Evolutionary conservation across 2,329 filamentous ascomycete genomes (phyloP).

Genomic region (Lachnellula suecica): DNA sequence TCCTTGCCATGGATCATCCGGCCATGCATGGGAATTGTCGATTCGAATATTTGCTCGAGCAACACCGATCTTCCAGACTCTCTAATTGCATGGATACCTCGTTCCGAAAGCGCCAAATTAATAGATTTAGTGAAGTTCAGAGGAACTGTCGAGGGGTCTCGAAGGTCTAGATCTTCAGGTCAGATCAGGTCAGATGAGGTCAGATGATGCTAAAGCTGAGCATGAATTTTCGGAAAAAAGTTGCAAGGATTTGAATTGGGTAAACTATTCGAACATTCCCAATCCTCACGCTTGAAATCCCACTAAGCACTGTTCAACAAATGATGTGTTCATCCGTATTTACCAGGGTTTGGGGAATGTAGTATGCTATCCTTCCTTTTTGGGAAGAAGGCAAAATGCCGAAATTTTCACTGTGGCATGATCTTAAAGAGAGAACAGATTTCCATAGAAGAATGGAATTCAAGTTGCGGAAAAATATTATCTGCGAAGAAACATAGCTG

Average conservation of each 20-base stretch:
- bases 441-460: no score
- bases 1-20: slow-evolving; percentile 88
- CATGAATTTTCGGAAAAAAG: no score
- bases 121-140: slow-evolving; percentile 99
- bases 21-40: slow-evolving; percentile 89
- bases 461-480: no score
- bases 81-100: slow-evolving; percentile 85
- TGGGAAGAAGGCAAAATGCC: not conserved
- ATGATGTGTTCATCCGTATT: no score
- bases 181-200: slow-evolving; percentile 9
- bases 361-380: not conserved
- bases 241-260: no score
- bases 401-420: not conserved
- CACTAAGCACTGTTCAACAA: no score
- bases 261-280: no score
- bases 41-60: slow-evolving; percentile 69
- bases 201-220: no score
- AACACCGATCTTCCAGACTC: slow-evolving; percentile 66
- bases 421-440: not conserved
- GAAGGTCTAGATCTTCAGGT: slow-evolving; percentile 63
- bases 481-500: slow-evolving; percentile 30
- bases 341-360: no score
- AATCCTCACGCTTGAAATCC: no score
- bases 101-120: slow-evolving; percentile 90
- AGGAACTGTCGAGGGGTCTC: slow-evolving; percentile 77